A percentile compares a stretch with the other conserved stretches of the same genome.
phyloP scores from a whole-genome alignment of 2,329 filamentous ascomycete genomes.

The Diaporthe longicolla region DNA sequence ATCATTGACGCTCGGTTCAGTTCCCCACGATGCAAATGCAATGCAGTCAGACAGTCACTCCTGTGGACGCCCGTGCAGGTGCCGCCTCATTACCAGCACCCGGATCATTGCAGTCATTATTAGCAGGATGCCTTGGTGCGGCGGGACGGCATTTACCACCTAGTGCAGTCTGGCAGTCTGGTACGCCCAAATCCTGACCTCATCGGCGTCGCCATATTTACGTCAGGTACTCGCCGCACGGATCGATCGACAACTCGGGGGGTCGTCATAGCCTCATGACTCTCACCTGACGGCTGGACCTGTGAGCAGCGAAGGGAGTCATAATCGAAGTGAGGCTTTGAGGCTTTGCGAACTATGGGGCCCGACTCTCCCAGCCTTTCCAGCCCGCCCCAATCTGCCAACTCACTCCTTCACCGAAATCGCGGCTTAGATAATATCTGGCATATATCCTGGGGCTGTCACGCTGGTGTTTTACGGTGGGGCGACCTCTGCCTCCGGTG shows the following conservation, averaged over 20 bases:
- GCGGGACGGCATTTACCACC: neutral
- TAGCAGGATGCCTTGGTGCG: neutral
- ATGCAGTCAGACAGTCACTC: too few species aligned
- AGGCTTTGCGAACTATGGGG: neutral
- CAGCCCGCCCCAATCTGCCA: neutral
- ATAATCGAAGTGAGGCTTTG: neutral
- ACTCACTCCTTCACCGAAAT: constrained; percentile 4
- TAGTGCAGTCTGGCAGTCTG: neutral
- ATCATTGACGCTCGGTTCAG: neutral
- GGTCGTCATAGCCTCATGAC: constrained; percentile 16
- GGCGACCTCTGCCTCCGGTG: neutral
- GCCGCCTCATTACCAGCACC: neutral
- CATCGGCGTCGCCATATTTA: constrained; percentile 5
- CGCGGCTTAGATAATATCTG: constrained; percentile 17
- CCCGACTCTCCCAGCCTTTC: neutral
- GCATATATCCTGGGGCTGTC: too few species aligned
- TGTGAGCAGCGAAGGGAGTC: neutral
- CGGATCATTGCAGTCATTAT: neutral
- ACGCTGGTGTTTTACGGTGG: constrained; percentile 26
- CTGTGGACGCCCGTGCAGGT: neutral
- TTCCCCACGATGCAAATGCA: constrained; percentile 5
- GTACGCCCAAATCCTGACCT: neutral
- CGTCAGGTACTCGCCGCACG: constrained; percentile 23
- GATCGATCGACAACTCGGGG: constrained; percentile 26
- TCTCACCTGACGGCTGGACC: constrained; percentile 9